A percentile compares a stretch with the other conserved stretches of the same genome.
phyloP scores from a whole-genome alignment of 2,329 filamentous ascomycete species.

The Colletotrichum melonis region DNA sequence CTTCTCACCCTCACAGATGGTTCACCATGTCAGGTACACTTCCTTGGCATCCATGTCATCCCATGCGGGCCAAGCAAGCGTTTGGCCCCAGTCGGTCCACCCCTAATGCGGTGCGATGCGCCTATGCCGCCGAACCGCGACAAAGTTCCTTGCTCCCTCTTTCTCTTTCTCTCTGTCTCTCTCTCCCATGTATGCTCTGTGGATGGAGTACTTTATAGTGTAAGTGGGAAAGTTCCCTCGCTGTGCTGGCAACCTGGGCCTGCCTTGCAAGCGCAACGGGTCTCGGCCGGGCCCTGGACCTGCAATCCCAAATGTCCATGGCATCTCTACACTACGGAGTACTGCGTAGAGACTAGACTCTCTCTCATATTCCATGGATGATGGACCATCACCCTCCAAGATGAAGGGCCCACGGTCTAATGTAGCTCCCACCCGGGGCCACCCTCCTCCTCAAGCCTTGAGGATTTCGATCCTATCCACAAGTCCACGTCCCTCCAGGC shows the following conservation, averaged over 20 bases:
- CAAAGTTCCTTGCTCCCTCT: not conserved
- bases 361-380: not conserved
- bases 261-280: constrained; percentile 12
- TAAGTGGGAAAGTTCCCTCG: not conserved
- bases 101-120: constrained; percentile 24
- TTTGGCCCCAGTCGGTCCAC: constrained; percentile 28
- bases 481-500: constrained; percentile 11
- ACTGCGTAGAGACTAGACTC: too few relatives aligned
- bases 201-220: too few relatives aligned
- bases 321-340: not conserved
- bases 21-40: not conserved
- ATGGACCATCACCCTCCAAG: constrained; percentile 10
- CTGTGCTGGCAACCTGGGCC: not conserved
- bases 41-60: constrained; percentile 9
- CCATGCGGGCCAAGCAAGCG: constrained; percentile 30
- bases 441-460: not conserved
- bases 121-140: constrained; percentile 9
- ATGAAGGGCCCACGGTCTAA: constrained; percentile 33
- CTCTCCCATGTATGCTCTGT: not conserved
- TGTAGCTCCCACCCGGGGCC: not conserved
- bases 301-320: constrained; percentile 28
- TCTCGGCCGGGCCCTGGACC: constrained; percentile 25
- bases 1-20: not conserved
- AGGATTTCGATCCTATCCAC: constrained; percentile 33
- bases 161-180: not conserved